Percentiles rank a stretch among this genome's conserved stretches.
Conservation (phyloP, 75 land plant genomes). For the Selaginella moellendorffii region DNA sequence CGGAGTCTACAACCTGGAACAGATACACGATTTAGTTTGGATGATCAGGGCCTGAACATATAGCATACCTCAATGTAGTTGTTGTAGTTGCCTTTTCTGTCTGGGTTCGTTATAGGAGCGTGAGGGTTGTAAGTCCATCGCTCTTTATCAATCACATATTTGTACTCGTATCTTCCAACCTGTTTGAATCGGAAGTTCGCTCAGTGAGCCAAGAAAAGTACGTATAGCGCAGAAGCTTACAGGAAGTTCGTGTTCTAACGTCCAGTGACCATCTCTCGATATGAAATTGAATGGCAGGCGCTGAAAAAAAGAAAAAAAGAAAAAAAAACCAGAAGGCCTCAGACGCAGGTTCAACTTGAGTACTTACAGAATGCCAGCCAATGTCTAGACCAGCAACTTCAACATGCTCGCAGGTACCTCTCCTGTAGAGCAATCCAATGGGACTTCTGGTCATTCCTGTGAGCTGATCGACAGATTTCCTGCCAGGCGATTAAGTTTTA, state of each 20-base stretch:
- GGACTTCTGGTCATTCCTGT: slow-evolving; percentile 37
- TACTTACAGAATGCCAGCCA: slow-evolving; percentile 88
- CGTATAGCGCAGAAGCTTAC: slow-evolving; percentile 31
- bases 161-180: slow-evolving; percentile 96
- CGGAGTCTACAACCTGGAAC: slow-evolving; percentile 36
- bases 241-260: slow-evolving; percentile 53
- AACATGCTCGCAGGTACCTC: slow-evolving; percentile 31
- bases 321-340: neutral
- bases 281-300: slow-evolving; percentile 44
- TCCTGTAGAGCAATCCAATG: slow-evolving; percentile 45
- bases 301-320: slow-evolving; percentile 17
- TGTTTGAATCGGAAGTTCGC: slow-evolving; percentile 14
- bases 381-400: slow-evolving; percentile 94
- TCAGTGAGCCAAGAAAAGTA: slow-evolving; percentile 4
- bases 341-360: neutral
- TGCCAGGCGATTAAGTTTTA: neutral
- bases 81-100: slow-evolving; percentile 85
- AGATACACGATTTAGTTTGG: neutral
- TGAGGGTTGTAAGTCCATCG: slow-evolving; percentile 47
- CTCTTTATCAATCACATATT: slow-evolving; percentile 65
- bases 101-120: slow-evolving; percentile 42
- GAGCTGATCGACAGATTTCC: slow-evolving; percentile 30
- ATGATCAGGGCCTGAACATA: too few relatives aligned
- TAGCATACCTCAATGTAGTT: slow-evolving; percentile 55
- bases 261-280: slow-evolving; percentile 44